Evolutionary conservation across 2,329 filamentous ascomycete genomes (phyloP), one percentile per base, ranked within the genome.

Genomic region (Lachnellula arida): DNA sequence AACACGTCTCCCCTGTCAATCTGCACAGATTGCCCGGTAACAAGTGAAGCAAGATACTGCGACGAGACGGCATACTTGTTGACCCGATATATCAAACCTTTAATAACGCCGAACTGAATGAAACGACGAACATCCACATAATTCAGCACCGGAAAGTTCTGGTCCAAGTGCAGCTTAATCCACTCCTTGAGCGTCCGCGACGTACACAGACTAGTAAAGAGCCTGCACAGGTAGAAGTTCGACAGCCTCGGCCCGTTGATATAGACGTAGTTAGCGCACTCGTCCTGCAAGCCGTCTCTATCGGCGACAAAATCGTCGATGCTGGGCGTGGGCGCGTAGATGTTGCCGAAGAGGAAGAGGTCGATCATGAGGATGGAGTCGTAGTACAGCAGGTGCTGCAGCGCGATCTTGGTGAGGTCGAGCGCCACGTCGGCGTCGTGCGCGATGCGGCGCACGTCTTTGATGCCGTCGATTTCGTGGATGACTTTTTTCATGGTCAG

Each of bases 81-180:
- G 42, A 97, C 87, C 35, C 94, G 84, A 72, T 97, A 97, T 23
- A 99, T 75, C 63, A 95, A 89, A 15, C 93, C 92, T 74, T 97
- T 97, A 71, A 97, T 96, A 57, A 97, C 82, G 55, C 93, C 94
- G 67, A 97, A 99, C 57, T 96, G 95, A 60, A 97, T 90, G 60
- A 99, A 86, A 28, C 94, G 86, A 12, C 94, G 84, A 54, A 97
- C 84, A 70, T 99, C 94, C 55, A 99, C 85, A 67, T 87, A 86
- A 12, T 81, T 77, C 8, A 97, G 78, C 40, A 88, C 79, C 56
- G 84, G 79, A 59, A 86, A 78, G 0, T 82, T 83, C 46, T 77
- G 75, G 42, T 87, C 82, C 62, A 85, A 81, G 71, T 96, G 88
- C 34, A 86, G 78, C 56, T 88, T 80, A 63, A 94, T 85, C 90